Conservation (phyloP, 306 rosid species). For the Rosa multiflora region DNA sequence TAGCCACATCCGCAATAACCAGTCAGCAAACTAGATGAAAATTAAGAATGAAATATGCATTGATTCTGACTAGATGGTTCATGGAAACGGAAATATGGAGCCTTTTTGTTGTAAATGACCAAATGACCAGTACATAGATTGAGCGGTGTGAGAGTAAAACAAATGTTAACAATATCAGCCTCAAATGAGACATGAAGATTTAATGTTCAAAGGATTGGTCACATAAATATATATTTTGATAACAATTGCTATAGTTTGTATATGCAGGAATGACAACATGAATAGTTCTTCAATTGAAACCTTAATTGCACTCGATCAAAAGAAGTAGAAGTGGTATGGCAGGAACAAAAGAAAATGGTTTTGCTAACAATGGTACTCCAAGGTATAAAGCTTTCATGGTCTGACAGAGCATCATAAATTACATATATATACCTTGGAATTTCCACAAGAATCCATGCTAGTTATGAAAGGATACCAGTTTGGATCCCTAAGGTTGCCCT, state of each 20-base stretch:
- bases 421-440: constrained; percentile 22
- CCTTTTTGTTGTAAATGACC: background rate
- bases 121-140: background rate
- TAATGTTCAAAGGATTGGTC: background rate
- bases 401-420: background rate
- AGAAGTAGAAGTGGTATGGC: background rate
- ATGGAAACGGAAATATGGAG: background rate
- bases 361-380: background rate
- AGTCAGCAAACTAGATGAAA: background rate
- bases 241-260: background rate
- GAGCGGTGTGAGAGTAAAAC: background rate
- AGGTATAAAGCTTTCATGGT: background rate
- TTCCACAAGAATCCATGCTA: constrained; percentile 26
- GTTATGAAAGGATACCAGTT: constrained; percentile 60
- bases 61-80: background rate
- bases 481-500: constrained; percentile 49
- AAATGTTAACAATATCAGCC: background rate
- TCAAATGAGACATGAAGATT: background rate
- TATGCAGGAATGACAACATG: background rate
- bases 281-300: background rate
- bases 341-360: background rate
- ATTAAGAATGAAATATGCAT: background rate
- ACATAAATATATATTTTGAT: background rate
- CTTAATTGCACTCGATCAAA: background rate
- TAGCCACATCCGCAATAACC: background rate